Percentiles rank a stretch among this genome's conserved stretches.
Conservation (phyloP, 495 filamentous ascomycete species). For the Neurospora sp. region DNA sequence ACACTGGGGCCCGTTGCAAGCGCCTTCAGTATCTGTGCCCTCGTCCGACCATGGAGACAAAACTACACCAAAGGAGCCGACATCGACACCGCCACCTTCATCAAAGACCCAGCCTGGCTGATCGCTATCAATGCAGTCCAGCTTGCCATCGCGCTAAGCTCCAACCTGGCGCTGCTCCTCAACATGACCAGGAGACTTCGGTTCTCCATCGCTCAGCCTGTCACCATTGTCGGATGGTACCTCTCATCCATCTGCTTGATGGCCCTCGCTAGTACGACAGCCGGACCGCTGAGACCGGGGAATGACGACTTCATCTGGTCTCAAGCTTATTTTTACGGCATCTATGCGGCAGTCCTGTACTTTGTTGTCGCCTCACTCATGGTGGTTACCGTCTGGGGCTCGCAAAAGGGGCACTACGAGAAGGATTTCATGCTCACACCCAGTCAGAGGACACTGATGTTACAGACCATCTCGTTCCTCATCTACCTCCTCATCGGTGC, state of each 20-base stretch:
- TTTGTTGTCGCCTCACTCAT: constrained; percentile 64
- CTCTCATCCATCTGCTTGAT: constrained; percentile 56
- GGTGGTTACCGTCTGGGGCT: constrained; percentile 57
- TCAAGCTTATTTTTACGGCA: constrained; percentile 73
- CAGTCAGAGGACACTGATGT: constrained; percentile 73
- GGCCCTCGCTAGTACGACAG: constrained; percentile 46
- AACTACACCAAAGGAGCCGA: constrained; percentile 41
- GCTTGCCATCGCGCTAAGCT: constrained; percentile 55
- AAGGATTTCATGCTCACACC: constrained; percentile 63
- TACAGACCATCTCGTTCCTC: constrained; percentile 74
- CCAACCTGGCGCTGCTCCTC: constrained; percentile 63
- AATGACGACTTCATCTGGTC: constrained; percentile 46
- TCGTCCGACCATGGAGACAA: constrained; percentile 65
- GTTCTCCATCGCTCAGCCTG: constrained; percentile 68
- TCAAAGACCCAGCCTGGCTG: constrained; percentile 66
- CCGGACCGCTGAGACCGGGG: constrained; percentile 35
- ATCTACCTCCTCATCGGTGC: constrained; percentile 68
- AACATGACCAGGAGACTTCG: constrained; percentile 77
- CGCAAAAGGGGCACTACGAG: constrained; percentile 50
- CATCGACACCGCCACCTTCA: constrained; percentile 36
- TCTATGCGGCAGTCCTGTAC: constrained; percentile 67
- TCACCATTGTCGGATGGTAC: constrained; percentile 52
- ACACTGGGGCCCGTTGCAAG: constrained; percentile 76
- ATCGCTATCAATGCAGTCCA: constrained; percentile 64
- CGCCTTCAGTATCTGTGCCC: constrained; percentile 69